Evolutionary conservation across 2,329 filamentous ascomycete species (phyloP), one percentile per base, ranked within the genome.

Genomic region (Aspergillus cejpii): DNA sequence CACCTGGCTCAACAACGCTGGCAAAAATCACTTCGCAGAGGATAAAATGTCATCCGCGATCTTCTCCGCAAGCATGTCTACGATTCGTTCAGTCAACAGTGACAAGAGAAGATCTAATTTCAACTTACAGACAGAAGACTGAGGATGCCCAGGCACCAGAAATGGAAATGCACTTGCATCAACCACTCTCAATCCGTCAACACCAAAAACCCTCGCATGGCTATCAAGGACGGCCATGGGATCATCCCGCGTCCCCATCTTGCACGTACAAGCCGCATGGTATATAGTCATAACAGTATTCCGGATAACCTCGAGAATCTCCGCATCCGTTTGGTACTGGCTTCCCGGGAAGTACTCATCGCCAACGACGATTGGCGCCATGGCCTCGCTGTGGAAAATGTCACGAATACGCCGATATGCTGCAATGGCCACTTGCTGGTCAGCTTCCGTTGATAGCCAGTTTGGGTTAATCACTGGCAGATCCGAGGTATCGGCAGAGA

Each of bases 391-490:
- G 4, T 50, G 47, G 45, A 63, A 69, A 0, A 66, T 55, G 10
- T 70, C 54, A 0, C 75, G 69, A 0, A 66, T 52, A 2, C 75
- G 68, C 40, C 65, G 69, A 49, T 70, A 72, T 0, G 62, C 56
- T 0, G 68, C 66, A 7, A 78, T 50, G 3, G 67, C 69, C 2
- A 77, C 56, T 11, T 74, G 68, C 19, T 65, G 52, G 31, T 78
- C 75, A 1, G 64, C 59, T 6, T 66, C 63, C 7, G 68, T 61
- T 1, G 59, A 59, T 1, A 78, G 58, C 64, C 68, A 78, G 49
- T 72, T 72, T 1, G 72, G 69, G 48, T 75, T 63, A 46, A 76
- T 69, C 10, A 70, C 52, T 0, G 75, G 74, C 1, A 56, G 53
- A 15, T 68, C 64, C 0, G 53, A 48, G 14, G 51, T 61, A 37